Evolutionary conservation across 768 basidiomycete genomes (phyloP), one percentile per base, ranked within the genome.

Genomic region (Phlebiopsis gigantea): DNA sequence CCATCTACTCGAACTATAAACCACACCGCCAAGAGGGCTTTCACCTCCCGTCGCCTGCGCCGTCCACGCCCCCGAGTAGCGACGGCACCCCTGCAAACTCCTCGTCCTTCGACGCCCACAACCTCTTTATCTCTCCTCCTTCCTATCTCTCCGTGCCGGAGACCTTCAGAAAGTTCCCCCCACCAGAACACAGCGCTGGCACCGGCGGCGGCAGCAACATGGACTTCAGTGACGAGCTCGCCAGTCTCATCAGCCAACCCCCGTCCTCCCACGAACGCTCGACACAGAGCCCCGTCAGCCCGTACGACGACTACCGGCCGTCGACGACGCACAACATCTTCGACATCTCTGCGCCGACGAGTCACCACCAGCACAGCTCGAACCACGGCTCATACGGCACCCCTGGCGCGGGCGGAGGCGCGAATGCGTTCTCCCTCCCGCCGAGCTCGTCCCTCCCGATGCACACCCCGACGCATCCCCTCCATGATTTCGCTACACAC

Each of bases 1-100:
- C 63, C 46, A 61, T 63, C 56, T 67, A 65, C 63, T 53, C 53
- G 49, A 48, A 62, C 41, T 80, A 79, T 74, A 82, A 82, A 65
- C 79, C 82, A 15, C 80, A 81, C 60, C 75, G 87, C 58, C 83
- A 87, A 66, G 84, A 89, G 72, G 88, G 89, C 63, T 90, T 90
- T 68, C 84, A 87, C 60, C 64, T 84, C 31, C 79, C 82, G 21
- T 62, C 58, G 55, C 55, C 59, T 21, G 56, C 59, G 10, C 59
- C 59, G 39, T 62, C 56, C 42, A 60, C 53, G 39, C 57, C 55
- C 41, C 54, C 57, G 19, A 57, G 57, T 53, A 46, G 26, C 46
- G 52, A 53, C 51, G 55, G 46, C 56, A 54, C 52, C 42, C 48
- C 44, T 42, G 65, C 67, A 56, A 65, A 57, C 64, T 58, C 66